Conservation (phyloP, 2,329 filamentous ascomycete genomes). For the Raffaelea albimanens region DNA sequence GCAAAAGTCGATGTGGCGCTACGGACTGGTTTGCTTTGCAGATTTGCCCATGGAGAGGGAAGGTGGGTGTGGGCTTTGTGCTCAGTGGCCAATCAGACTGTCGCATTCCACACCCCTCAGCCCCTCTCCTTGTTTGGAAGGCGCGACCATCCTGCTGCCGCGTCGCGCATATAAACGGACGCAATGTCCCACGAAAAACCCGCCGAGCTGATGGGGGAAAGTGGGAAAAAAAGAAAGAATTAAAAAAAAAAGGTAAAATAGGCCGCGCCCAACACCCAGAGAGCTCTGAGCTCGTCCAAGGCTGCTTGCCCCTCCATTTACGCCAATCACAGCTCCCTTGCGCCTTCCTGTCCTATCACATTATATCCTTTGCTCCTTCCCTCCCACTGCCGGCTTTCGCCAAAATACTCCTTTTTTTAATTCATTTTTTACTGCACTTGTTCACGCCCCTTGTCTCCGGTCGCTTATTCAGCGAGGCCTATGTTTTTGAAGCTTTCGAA, state of each 20-base stretch:
- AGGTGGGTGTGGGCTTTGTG: neutral
- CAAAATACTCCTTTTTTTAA: neutral
- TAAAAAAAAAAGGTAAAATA: conserved; percentile 1
- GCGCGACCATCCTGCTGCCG: conserved; percentile 15
- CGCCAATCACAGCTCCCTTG: conserved; percentile 2
- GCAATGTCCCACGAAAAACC: conserved; percentile 28
- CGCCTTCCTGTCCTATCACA: conserved; percentile 2
- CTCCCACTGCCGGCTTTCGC: neutral
- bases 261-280: neutral
- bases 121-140: conserved; percentile 12
- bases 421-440: neutral
- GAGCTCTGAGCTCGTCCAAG: conserved; percentile 2
- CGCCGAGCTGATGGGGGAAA: conserved; percentile 9
- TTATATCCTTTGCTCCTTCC: neutral
- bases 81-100: conserved; percentile 4
- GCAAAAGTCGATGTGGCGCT: neutral
- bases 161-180: conserved; percentile 39
- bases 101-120: conserved; percentile 7
- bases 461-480: too few species aligned
- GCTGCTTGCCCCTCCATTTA: conserved; percentile 1
- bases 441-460: too few species aligned
- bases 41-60: neutral
- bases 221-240: conserved; percentile 1
- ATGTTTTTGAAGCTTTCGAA: too few species aligned
- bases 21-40: conserved; percentile 6